These are phyloP conservation scores for Juglanconis oblonga DNA, from an alignment of 2,329 filamentous ascomycete species.

Conservation along the genomic window DNA sequence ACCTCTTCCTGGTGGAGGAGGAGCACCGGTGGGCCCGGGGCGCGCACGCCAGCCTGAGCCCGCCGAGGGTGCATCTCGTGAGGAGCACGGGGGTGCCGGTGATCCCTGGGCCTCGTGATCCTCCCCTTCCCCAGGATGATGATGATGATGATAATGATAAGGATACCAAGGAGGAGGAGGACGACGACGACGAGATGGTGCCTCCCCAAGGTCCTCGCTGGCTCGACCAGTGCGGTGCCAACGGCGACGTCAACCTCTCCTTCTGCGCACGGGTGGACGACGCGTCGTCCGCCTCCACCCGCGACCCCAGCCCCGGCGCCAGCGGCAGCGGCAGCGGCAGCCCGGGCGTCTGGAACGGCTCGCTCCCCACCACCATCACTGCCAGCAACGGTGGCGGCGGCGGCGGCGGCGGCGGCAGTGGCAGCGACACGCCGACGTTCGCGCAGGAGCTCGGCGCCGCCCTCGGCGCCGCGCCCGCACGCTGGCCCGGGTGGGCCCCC, in stretches of 20 bases:
- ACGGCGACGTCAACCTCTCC: slow-evolving; percentile 38
- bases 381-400: too few relatives aligned
- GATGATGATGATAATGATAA: neutral
- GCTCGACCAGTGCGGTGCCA: slow-evolving; percentile 43
- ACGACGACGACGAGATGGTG: slow-evolving; percentile 22
- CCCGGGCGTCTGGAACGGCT: slow-evolving; percentile 17
- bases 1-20: slow-evolving; percentile 57
- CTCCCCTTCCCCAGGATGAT: too few relatives aligned
- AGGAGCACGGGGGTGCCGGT: slow-evolving; percentile 54
- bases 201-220: slow-evolving; percentile 42
- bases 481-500: slow-evolving; percentile 35
- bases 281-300: neutral
- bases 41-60: slow-evolving; percentile 37
- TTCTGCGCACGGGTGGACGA: slow-evolving; percentile 42
- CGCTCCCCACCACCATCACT: neutral
- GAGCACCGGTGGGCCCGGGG: slow-evolving; percentile 48
- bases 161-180: neutral
- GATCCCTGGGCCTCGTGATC: slow-evolving; percentile 15
- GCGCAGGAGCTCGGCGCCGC: neutral
- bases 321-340: neutral
- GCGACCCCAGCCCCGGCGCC: neutral
- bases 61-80: slow-evolving; percentile 43
- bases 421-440: neutral
- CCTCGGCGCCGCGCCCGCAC: slow-evolving; percentile 1
- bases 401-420: neutral